A percentile compares a stretch with the other conserved stretches of the same genome.
These are phyloP conservation scores for Aschersonia sp. DNA, from an alignment of 2,329 filamentous ascomycete species.

Conservation along the genomic window DNA sequence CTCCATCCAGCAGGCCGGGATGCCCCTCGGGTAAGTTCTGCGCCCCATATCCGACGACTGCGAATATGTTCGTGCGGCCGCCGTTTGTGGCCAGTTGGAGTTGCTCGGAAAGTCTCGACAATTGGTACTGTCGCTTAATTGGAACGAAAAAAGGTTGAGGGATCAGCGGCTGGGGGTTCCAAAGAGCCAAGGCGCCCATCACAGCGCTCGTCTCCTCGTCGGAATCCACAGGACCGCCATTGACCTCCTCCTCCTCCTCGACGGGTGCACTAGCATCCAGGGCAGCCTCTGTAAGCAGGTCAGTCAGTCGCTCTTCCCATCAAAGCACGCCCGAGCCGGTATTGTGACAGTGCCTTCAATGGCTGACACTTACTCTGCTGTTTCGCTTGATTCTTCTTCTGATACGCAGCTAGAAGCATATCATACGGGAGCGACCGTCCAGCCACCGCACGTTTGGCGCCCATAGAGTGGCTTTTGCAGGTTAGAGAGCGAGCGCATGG, in stretches of 20 bases:
- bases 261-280: slow-evolving; percentile 87
- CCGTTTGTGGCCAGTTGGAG: slow-evolving; percentile 52
- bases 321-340: not conserved
- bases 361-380: slow-evolving; percentile 62
- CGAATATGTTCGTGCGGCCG: slow-evolving; percentile 50
- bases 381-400: slow-evolving; percentile 98
- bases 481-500: slow-evolving; percentile 80
- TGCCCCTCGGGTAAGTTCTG: slow-evolving; percentile 38
- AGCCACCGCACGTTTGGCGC: slow-evolving; percentile 76
- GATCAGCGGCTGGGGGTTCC: slow-evolving; percentile 64
- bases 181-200: slow-evolving; percentile 65
- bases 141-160: slow-evolving; percentile 47
- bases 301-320: not conserved
- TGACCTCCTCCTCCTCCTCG: slow-evolving; percentile 71
- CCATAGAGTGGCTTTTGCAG: slow-evolving; percentile 93
- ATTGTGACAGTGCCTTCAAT: not conserved
- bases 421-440: slow-evolving; percentile 82
- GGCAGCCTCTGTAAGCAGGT: slow-evolving; percentile 54
- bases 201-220: slow-evolving; percentile 88
- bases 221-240: slow-evolving; percentile 71
- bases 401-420: slow-evolving; percentile 75
- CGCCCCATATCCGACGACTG: slow-evolving; percentile 39
- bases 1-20: slow-evolving; percentile 28
- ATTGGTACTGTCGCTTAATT: slow-evolving; percentile 48
- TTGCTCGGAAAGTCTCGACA: slow-evolving; percentile 49